Conservation (phyloP, 1,284 basidiomycete species). For the Trametes hirsuta region DNA sequence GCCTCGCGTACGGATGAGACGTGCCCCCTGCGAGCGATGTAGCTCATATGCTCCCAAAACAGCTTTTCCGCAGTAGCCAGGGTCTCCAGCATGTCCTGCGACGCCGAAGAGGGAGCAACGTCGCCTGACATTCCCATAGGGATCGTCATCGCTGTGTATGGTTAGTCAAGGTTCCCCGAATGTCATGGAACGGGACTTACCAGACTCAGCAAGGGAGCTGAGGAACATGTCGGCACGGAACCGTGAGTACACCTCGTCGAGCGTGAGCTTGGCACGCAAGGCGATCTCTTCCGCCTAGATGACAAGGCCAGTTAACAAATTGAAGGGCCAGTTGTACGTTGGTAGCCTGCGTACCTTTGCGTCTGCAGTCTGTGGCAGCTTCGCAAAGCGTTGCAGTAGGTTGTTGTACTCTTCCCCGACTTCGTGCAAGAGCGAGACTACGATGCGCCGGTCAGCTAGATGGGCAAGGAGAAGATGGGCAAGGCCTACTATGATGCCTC, state of each 20-base stretch:
- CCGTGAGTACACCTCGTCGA: slow-evolving; percentile 75
- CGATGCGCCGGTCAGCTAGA: neutral
- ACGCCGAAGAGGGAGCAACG: slow-evolving; percentile 44
- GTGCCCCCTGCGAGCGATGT: slow-evolving; percentile 61
- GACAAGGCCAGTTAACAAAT: neutral
- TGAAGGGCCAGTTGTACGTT: neutral
- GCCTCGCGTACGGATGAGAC: slow-evolving; percentile 76
- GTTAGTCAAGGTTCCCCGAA: neutral
- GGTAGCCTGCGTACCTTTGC: slow-evolving; percentile 50
- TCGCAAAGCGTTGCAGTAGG: slow-evolving; percentile 61
- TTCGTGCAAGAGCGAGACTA: slow-evolving; percentile 77
- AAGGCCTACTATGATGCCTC: slow-evolving; percentile 68
- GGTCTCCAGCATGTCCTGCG: slow-evolving; percentile 63
- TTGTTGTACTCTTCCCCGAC: slow-evolving; percentile 59
- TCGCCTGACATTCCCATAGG: slow-evolving; percentile 76
- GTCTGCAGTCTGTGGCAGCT: slow-evolving; percentile 57
- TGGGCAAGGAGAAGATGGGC: slow-evolving; percentile 1
- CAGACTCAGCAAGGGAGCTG: slow-evolving; percentile 84
- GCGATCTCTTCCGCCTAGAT: slow-evolving; percentile 71
- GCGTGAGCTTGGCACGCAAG: slow-evolving; percentile 71
- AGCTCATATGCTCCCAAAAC: slow-evolving; percentile 67
- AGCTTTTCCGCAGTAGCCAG: slow-evolving; percentile 70
- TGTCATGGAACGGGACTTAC: slow-evolving; percentile 45
- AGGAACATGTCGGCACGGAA: slow-evolving; percentile 87
- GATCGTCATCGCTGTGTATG: slow-evolving; percentile 71